Base-by-base conservation (phyloP, 1,284 basidiomycete genomes). In the Puccinia novopanici region DNA sequence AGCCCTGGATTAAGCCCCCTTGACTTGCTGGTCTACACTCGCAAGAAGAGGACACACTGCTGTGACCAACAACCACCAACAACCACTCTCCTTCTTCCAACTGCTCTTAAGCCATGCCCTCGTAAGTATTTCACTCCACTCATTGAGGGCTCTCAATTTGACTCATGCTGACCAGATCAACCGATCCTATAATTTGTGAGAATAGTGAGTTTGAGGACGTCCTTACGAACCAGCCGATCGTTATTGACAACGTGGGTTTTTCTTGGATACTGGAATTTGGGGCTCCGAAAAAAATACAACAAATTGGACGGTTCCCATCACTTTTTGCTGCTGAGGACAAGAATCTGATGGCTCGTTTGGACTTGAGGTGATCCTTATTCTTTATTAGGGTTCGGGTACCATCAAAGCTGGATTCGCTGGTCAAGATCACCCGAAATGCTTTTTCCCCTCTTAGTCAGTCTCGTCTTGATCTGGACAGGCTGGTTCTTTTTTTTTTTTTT, bases 391-490 rank as follows among this genome's bases (percentile, higher is more conserved):
- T 83, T 96, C 95, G 81, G 95, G 95, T 45, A 94, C 93, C 27
- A 95, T 98, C 87, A 98, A 98, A 87, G 95, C 95, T 82, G 95
- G 95, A 63, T 98, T 98, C 86, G 95, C 95, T 82, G 95, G 95
- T 65, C 92, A 97, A 87, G 95, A 98, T 87, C 94, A 96, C 86
- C 95, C 95, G 59, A 95, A 95, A 89, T 96, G 94, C 86, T 98
- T 95, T 89, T 98, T 98, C 84, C 95, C 95, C 80, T 96, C 94
- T 82, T 97, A 94, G 95, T 97, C 87, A 88, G 94, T 91, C 84
- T 85, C 84, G 83, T 75, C 42, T 34, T 72, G 52, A 27, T 61
- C 67, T 52, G 6, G 13, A 5, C 3, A 37, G 19, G n/a, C 68
- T 27, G 52, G 27, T 17, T 42, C 65, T 17, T 0, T 54, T 27